Conservation (phyloP, 1,139 yeast genomes). For the Hyphopichia fennica region DNA sequence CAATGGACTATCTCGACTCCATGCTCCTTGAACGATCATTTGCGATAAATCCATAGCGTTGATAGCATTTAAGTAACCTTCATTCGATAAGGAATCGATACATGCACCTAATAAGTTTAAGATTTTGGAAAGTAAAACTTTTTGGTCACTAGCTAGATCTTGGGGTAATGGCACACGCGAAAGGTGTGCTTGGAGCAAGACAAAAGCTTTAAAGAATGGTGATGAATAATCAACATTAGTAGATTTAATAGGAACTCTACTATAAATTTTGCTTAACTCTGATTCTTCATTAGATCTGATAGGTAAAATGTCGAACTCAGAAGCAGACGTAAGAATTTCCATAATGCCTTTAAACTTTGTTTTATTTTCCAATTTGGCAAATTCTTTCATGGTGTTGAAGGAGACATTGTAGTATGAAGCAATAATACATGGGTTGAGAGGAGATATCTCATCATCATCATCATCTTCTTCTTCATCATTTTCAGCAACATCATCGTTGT, state of each 20-base stretch:
- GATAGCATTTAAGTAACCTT: constrained; percentile 76
- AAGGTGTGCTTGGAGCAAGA: constrained; percentile 79
- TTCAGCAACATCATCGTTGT: constrained; percentile 30
- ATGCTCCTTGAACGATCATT: constrained; percentile 83
- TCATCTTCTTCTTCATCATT: constrained; percentile 36
- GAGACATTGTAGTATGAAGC: constrained; percentile 71
- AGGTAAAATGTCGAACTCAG: constrained; percentile 67
- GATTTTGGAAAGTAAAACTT: constrained; percentile 47
- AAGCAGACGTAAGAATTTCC: constrained; percentile 64
- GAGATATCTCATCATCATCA: constrained; percentile 47
- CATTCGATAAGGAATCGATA: constrained; percentile 76
- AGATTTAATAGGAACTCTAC: constrained; percentile 60
- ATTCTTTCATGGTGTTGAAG: constrained; percentile 63
- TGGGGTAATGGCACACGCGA: constrained; percentile 56
- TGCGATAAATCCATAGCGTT: constrained; percentile 87
- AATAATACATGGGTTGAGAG: constrained; percentile 71
- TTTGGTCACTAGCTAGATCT: constrained; percentile 62
- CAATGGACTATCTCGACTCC: constrained; percentile 80
- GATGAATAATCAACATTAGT: constrained; percentile 42
- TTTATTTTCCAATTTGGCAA: constrained; percentile 51
- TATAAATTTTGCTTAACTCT: constrained; percentile 50
- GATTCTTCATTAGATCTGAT: constrained; percentile 60
- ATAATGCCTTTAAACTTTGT: constrained; percentile 63
- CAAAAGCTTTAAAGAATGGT: constrained; percentile 68
- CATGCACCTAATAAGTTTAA: constrained; percentile 61